Percentiles rank a stretch among this genome's conserved stretches.
These are phyloP conservation scores for Syzygium syzygioides DNA, from an alignment of 441 rosid genomes.

Conservation along the genomic window DNA sequence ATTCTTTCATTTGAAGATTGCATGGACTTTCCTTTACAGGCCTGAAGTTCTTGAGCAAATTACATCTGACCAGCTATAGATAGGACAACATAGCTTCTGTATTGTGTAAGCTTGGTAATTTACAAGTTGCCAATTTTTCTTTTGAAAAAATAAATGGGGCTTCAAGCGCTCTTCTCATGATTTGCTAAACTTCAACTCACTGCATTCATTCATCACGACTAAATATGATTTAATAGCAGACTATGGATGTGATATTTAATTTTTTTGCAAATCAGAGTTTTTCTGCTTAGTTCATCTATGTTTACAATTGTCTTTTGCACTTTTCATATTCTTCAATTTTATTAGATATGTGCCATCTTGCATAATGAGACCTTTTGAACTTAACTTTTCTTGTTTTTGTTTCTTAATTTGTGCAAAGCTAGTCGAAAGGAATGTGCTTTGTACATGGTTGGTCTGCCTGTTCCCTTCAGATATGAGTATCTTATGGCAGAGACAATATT, in stretches of 20 bases:
- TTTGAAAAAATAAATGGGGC: not conserved
- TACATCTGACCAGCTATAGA: not conserved
- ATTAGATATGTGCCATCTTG: not conserved
- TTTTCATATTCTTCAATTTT: not conserved
- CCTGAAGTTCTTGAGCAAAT: not conserved
- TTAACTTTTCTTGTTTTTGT: constrained; percentile 27
- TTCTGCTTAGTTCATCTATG: not conserved
- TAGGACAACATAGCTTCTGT: not conserved
- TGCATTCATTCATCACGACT: not conserved
- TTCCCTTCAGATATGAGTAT: constrained; percentile 95
- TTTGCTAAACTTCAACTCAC: not conserved
- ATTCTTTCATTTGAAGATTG: not conserved
- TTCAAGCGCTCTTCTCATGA: not conserved
- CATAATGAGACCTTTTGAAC: not conserved
- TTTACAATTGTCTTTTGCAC: not conserved
- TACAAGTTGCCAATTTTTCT: not conserved
- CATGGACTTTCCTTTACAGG: not conserved
- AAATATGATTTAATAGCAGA: not conserved
- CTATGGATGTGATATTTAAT: not conserved
- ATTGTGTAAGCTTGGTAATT: not conserved
- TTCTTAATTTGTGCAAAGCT: constrained; percentile 74
- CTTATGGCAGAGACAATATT: constrained; percentile 98
- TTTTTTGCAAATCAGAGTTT: not conserved
- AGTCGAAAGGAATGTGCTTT: constrained; percentile 99
- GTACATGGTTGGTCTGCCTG: constrained; percentile 93